Evolutionary conservation across 1,284 basidiomycete species (phyloP).

Genomic region (Naganishia sp.): DNA sequence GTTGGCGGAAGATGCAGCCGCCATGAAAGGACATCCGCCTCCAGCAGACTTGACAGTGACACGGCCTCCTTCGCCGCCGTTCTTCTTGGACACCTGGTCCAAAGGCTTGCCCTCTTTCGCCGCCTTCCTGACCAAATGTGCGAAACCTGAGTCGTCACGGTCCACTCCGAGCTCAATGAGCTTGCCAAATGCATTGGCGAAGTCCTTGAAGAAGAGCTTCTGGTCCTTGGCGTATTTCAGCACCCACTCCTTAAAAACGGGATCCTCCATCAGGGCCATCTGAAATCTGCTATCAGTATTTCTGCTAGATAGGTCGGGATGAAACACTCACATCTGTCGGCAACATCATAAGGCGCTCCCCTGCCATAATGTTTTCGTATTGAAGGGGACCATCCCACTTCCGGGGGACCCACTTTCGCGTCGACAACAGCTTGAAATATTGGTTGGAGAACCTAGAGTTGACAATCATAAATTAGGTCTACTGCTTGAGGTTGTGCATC

Average conservation of each 20-base stretch:
- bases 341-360: conserved; percentile 60
- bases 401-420: conserved; percentile 57
- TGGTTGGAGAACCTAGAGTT: conserved; percentile 54
- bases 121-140: conserved; percentile 48
- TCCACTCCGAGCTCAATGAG: conserved; percentile 56
- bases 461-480: neutral
- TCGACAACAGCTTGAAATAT: conserved; percentile 57
- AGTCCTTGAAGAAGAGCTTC: conserved; percentile 60
- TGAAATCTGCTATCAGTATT: conserved; percentile 42
- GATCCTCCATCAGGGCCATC: conserved; percentile 54
- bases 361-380: conserved; percentile 54
- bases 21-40: conserved; percentile 24
- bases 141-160: conserved; percentile 51
- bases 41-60: conserved; percentile 22
- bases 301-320: conserved; percentile 35
- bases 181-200: conserved; percentile 55
- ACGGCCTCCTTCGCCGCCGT: conserved; percentile 12
- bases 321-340: conserved; percentile 54
- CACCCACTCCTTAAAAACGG: conserved; percentile 53
- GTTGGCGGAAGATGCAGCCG: conserved; percentile 4
- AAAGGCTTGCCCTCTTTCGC: conserved; percentile 48
- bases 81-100: conserved; percentile 41
- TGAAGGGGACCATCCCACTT: conserved; percentile 60
- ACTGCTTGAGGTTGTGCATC: neutral
- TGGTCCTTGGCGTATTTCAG: conserved; percentile 59